Base-by-base conservation (phyloP, 2,329 filamentous ascomycete genomes). In the Madurella fahalii region DNA sequence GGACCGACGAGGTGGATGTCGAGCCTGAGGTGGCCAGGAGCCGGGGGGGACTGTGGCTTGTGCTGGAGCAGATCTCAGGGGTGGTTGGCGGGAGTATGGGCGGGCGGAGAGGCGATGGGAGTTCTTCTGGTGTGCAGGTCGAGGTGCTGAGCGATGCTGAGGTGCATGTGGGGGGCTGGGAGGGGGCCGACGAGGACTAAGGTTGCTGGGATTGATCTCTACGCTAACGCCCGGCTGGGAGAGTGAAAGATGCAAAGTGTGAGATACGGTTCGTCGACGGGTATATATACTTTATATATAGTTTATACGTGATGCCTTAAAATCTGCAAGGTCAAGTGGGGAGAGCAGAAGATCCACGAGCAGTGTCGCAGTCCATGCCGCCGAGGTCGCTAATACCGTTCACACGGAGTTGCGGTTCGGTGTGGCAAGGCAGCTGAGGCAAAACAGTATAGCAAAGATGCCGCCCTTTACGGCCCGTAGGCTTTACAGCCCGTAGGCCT, bases 1-100 rank as follows among this genome's bases (percentile, higher is more conserved):
- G 89, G 47, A 88, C 87, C 1, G 76, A 82, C 13, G 86, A 93
- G 59, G 79, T 95, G 49, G 86, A 95, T 70, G 72, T 96, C 41
- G 83, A 84, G 43, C 87, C 89, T 0, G 77, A 74, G n/a, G 71
- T 80, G 59, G 73, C 76, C 54, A 71, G 71, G 31, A 71, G 71
- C 3, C 13, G 47, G 4, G 79, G 80, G 17, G 85, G 85, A 16
- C 69, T 91, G 54, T 95, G 88, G 87, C 75, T 96, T 50, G 86
- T 96, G 5, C 74, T 96, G 41, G 91, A 96, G 71, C 80, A 87
- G 60, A 80, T 93, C 64, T 87, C 63, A 9, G 56, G 64, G 25
- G 54, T 51, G 11, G 47, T 42, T 2, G 48, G 39, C 17, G 40
- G 30, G 72, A 17, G 69, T 74, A 53, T 79, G 89, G 8, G 71